These are phyloP conservation scores for Agroathelia rolfsii DNA, from an alignment of 1,284 basidiomycete genomes.

Conservation along the genomic window DNA sequence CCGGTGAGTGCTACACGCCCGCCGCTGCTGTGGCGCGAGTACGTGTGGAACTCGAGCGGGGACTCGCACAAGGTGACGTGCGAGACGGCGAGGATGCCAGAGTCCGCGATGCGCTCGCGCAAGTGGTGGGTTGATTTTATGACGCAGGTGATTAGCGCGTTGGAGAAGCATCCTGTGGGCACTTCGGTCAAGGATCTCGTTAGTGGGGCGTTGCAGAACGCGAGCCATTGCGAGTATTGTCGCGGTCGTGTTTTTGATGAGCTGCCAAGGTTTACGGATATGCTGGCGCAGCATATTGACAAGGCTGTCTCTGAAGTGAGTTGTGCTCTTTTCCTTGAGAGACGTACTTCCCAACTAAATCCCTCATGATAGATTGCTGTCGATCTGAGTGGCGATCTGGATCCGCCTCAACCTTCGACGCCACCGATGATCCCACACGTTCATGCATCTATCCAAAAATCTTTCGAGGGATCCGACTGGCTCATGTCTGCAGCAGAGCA, in stretches of 20 bases:
- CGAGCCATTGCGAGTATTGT: slow-evolving; percentile 16
- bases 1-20: slow-evolving; percentile 18
- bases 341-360: no score
- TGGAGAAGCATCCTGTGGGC: slow-evolving; percentile 17
- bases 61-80: slow-evolving; percentile 15
- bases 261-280: slow-evolving; percentile 15
- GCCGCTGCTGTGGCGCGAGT: slow-evolving; percentile 16
- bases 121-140: slow-evolving; percentile 23
- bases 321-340: no score
- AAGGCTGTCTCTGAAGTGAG: slow-evolving; percentile 15
- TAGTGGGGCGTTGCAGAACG: slow-evolving; percentile 15
- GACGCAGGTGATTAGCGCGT: slow-evolving; percentile 15
- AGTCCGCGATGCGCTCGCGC: slow-evolving; percentile 17
- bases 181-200: slow-evolving; percentile 13
- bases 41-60: slow-evolving; percentile 19
- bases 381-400: no score
- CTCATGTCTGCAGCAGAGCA: no score
- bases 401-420: no score
- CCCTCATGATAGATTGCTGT: no score
- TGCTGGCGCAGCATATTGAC: slow-evolving; percentile 16
- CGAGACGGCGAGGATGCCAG: slow-evolving; percentile 15
- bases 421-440: no score
- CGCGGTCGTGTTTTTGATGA: slow-evolving; percentile 11
- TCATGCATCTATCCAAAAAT: no score
- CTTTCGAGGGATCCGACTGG: no score